Conservation (phyloP, 2,329 filamentous ascomycete species). For the Geosmithia flava region DNA sequence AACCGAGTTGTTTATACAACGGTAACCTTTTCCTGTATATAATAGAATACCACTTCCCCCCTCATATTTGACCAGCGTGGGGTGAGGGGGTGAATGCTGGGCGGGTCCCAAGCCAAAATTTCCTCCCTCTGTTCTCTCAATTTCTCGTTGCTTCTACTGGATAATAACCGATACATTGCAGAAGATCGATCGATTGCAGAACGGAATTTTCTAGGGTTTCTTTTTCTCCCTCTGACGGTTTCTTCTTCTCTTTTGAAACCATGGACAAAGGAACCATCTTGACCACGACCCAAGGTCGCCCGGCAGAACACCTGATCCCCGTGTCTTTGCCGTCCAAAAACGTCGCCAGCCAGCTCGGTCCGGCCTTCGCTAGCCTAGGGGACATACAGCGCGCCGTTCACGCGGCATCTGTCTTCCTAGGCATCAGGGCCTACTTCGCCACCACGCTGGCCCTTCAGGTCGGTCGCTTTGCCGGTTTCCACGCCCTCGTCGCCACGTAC, state of each 20-base stretch:
- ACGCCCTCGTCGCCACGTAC: constrained; percentile 11
- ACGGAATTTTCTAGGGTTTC: not conserved
- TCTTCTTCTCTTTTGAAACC: not conserved
- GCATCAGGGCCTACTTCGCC: constrained; percentile 16
- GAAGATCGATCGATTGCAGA: no score
- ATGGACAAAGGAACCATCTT: constrained; percentile 5
- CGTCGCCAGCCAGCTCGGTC: constrained; percentile 17
- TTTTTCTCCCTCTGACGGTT: not conserved
- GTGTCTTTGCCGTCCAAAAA: not conserved
- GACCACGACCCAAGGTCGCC: not conserved
- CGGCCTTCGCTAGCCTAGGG: constrained; percentile 19
- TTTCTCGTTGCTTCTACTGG: no score
- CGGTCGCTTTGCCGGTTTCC: constrained; percentile 10
- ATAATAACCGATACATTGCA: no score
- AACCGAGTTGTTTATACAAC: not conserved
- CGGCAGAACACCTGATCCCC: not conserved
- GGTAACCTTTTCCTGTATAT: not conserved
- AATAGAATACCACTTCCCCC: not conserved
- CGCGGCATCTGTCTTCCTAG: constrained; percentile 15
- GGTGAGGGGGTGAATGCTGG: no score
- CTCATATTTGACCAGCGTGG: no score
- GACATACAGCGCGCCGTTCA: constrained; percentile 21
- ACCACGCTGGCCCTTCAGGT: constrained; percentile 12
- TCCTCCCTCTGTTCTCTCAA: not conserved
- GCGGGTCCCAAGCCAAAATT: no score